Conservation (phyloP, 2,329 filamentous ascomycete genomes). For the Parastagonospora avenae region DNA sequence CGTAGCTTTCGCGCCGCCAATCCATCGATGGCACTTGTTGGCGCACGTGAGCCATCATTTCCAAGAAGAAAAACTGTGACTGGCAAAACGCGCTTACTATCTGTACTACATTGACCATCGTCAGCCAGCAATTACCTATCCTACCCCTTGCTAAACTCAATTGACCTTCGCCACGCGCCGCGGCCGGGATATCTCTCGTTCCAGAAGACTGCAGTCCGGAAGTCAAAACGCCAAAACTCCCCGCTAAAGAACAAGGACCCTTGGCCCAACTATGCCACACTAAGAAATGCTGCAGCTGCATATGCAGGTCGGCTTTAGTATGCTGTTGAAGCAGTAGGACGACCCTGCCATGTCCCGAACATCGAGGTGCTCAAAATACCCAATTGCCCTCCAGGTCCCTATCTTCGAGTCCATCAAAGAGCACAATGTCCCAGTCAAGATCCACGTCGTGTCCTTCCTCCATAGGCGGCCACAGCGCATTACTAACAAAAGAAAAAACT, state of each 20-base stretch:
- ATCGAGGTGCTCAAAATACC: slow-evolving; percentile 28
- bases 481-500: slow-evolving; percentile 43
- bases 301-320: slow-evolving; percentile 4
- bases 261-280: slow-evolving; percentile 3
- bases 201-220: slow-evolving; percentile 5
- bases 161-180: slow-evolving; percentile 1
- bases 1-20: neutral
- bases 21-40: neutral
- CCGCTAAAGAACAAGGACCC: slow-evolving; percentile 5
- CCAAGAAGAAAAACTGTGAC: no score
- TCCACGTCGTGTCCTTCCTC: slow-evolving; percentile 16
- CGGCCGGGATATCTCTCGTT: slow-evolving; percentile 11
- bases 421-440: slow-evolving; percentile 41
- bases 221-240: slow-evolving; percentile 5
- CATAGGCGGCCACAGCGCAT: slow-evolving; percentile 36
- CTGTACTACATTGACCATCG: neutral
- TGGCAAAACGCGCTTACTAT: neutral
- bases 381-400: slow-evolving; percentile 42
- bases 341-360: neutral
- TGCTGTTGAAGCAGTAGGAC: neutral
- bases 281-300: slow-evolving; percentile 1
- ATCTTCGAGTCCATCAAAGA: slow-evolving; percentile 44
- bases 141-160: neutral
- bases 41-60: no score
- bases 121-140: neutral